Evolutionary conservation across 495 filamentous ascomycete species (phyloP), one percentile per base, ranked within the genome.

Genomic region (Glutinoglossum americanum): DNA sequence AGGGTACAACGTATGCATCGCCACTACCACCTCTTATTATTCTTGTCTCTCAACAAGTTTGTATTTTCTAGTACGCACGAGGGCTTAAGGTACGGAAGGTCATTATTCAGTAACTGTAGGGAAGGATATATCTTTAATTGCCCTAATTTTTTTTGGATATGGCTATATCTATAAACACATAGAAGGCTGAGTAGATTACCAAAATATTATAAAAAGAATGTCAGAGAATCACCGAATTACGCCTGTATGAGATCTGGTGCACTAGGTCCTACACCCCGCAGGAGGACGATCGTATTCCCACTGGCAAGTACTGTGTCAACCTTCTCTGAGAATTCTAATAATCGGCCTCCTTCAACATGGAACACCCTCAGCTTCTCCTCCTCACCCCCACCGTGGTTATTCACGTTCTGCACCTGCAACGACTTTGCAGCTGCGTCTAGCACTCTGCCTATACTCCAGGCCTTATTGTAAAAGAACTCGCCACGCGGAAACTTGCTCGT

Each of bases 361-460:
- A 92, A 98, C 1, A 98, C 78, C 39, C 90, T 67, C 61, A 98
- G 63, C 64, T 79, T 79, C 32, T 85, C 82, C 68, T 84, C 80
- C 71, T 94, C 87, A 17, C 83, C 76, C 28, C 75, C 79, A 21
- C 74, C 82, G 57, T 86, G 76, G 66, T 95, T 96, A 64, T 96
- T 96, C 60, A 93, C 62, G 67, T 96, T 96, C 69, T 85, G 74
- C 39, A 95, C 80, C 65, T 84, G 81, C 58, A 96, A 66, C 60
- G 76, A 80, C 71, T 77, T 79, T 15, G 93, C 90, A 51, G 87
- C 93, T 35, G 85, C 82, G 66, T 98, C 92, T 57, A 98, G 71
- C 58, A 97, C 76, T 57, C 87, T 69, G 0, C 92, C 92, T 10
- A 96, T 81, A 54, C 82, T 89, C 89, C 87, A 97, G 33, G 89